A percentile compares a stretch with the other conserved stretches of the same genome.
Evolutionary conservation across 2,329 filamentous ascomycete genomes (phyloP).

Genomic region (Thermothelomyces thermophilus): DNA sequence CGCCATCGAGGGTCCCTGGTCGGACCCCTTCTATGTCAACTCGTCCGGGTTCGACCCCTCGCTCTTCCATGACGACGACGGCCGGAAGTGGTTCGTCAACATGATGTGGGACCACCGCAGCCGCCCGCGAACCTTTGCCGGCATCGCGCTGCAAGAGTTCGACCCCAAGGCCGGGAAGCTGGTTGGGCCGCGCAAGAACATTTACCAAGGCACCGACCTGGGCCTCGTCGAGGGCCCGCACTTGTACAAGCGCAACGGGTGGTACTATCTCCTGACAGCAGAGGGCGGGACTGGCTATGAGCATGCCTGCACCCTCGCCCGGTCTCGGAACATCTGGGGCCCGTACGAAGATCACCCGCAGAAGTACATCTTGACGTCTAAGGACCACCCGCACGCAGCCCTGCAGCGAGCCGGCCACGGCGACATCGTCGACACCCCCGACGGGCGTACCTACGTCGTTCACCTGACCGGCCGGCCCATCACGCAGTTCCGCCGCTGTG

Average conservation of each 20-base stretch:
- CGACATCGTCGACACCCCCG: conserved; percentile 47
- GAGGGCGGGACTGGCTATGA: conserved; percentile 56
- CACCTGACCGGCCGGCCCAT: conserved; percentile 47
- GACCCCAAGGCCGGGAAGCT: conserved; percentile 43
- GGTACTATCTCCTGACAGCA: conserved; percentile 54
- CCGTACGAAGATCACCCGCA: conserved; percentile 56
- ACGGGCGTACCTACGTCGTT: conserved; percentile 48
- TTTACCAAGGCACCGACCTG: conserved; percentile 50
- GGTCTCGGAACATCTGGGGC: conserved; percentile 47
- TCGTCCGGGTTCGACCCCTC: conserved; percentile 58
- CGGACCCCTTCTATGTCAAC: conserved; percentile 53
- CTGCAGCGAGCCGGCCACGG: conserved; percentile 49
- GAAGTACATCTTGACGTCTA: conserved; percentile 50
- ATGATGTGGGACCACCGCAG: conserved; percentile 50
- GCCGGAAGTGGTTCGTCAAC: conserved; percentile 50
- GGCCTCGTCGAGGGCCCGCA: conserved; percentile 52
- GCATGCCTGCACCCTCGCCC: conserved; percentile 55
- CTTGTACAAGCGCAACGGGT: conserved; percentile 50
- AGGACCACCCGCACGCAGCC: conserved; percentile 42
- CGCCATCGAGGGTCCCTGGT: conserved; percentile 53
- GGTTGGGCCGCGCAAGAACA: conserved; percentile 48
- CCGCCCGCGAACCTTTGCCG: conserved; percentile 44
- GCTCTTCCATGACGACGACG: conserved; percentile 51
- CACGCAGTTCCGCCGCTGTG: conserved; percentile 45
- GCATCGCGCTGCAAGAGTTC: conserved; percentile 54